Evolutionary conservation across 768 basidiomycete species (phyloP), one percentile per base, ranked within the genome.

Genomic region (Sporobolomyces roseus): DNA sequence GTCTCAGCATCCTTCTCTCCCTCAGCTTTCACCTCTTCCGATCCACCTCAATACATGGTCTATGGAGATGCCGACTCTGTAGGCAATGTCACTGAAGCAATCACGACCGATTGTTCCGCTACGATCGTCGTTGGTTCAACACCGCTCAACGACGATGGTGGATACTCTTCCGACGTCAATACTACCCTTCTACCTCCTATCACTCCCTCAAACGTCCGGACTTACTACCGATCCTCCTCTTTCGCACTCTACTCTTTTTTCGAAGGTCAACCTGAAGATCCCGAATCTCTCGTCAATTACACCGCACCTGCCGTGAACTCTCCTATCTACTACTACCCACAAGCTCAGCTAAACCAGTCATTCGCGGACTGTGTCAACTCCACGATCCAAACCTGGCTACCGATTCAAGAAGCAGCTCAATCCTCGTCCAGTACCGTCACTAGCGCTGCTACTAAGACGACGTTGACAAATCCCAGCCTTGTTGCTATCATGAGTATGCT

Each of bases 171-270:
- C 5, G 1, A n/a, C 4, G 32, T 32, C 27, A 69, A 69, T 43
- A 32, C 14, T 19, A 62, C 49, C 7, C 51, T 69, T 0, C 35
- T 69, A 0, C 68, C 68, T 0, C 5, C 41, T 12, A 36, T 69
- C 30, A 16, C 63, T 27, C 68, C 68, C 9, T 1, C 1, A 9
- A 63, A 69, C 36, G 49, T 53, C 29, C 21, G 23, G 0, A 8
- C 56, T 3, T 69, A 49, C 62, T 69, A 69, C 29, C 62, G 68
- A 50, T 0, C 50, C 2, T 69, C 68, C 1, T 69, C 68, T 2
- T 69, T 69, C 36, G 68, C 68, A 8, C 58, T 69, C n/a, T 69
- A 69, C 52, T 35, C 68, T 4, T 69, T 64, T 45, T 69, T 69
- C 46, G 35, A 48, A 4, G 12, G 16, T 2, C 9, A 30, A 13